Evolutionary conservation across 2,329 filamentous ascomycete genomes (phyloP).

Genomic region (Claviceps purpurea): DNA sequence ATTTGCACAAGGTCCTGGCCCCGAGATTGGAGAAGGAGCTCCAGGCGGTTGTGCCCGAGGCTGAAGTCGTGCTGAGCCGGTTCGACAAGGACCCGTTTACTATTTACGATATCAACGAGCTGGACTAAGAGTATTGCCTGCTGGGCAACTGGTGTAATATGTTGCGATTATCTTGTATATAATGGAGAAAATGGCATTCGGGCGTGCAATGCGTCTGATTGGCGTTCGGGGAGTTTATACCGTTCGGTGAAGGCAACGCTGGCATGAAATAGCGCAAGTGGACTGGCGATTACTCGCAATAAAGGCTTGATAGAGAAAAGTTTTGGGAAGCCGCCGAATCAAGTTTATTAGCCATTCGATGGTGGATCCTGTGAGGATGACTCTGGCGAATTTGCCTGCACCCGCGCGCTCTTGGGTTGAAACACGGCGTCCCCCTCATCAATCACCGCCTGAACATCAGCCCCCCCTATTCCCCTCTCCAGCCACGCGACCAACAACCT

Average conservation of each 20-base stretch:
- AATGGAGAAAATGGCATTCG: not conserved
- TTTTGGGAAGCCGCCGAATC: not conserved
- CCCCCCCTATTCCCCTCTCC: slow-evolving; percentile 39
- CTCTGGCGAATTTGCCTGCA: not conserved
- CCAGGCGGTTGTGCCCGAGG: slow-evolving; percentile 31
- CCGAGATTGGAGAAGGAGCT: slow-evolving; percentile 49
- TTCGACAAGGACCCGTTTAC: slow-evolving; percentile 80
- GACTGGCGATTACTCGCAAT: not conserved
- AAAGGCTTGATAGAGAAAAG: not conserved
- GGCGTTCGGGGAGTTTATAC: not conserved
- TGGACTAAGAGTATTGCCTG: slow-evolving; percentile 12
- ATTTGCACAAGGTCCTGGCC: slow-evolving; percentile 58
- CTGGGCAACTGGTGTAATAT: not conserved
- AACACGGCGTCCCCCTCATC: slow-evolving; percentile 41
- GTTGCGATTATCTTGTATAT: not conserved
- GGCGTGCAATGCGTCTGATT: not conserved
- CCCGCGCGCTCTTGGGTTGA: slow-evolving; percentile 6
- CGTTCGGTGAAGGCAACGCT: not conserved
- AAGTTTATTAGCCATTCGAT: slow-evolving; percentile 7
- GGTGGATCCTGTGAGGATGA: slow-evolving; percentile 6
- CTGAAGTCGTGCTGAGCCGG: slow-evolving; percentile 61
- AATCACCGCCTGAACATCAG: slow-evolving; percentile 39
- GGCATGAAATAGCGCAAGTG: not conserved
- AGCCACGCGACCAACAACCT: slow-evolving; percentile 39
- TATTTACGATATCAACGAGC: slow-evolving; percentile 43